Evolutionary conservation across 2,329 filamentous ascomycete species (phyloP).

Genomic region (Pestalotiopsis sp.): DNA sequence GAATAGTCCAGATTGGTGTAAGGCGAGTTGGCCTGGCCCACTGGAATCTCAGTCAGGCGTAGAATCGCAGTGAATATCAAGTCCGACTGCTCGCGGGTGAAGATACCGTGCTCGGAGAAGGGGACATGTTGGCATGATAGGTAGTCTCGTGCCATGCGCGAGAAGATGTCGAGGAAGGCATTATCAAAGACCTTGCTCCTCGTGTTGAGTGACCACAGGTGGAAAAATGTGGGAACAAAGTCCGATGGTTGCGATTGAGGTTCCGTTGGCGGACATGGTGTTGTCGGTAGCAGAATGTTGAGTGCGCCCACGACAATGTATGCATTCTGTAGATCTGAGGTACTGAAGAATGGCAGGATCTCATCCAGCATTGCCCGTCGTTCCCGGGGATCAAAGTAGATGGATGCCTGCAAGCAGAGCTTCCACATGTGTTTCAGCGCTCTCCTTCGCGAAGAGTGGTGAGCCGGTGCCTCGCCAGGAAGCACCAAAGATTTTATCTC

Average conservation of each 20-base stretch:
- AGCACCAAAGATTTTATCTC: conserved; percentile 90
- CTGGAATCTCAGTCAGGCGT: conserved; percentile 89
- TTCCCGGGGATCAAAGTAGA: conserved; percentile 90
- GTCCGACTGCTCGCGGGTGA: conserved; percentile 87
- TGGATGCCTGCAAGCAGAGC: conserved; percentile 84
- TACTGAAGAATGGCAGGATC: conserved; percentile 85
- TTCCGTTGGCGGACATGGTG: conserved; percentile 71
- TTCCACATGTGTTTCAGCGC: conserved; percentile 74
- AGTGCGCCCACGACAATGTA: conserved; percentile 90
- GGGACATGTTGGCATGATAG: conserved; percentile 73
- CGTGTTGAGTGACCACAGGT: conserved; percentile 92
- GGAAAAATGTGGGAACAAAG: conserved; percentile 92
- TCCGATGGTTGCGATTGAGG: conserved; percentile 81
- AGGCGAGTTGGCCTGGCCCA: conserved; percentile 91
- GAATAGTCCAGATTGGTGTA: conserved; percentile 85
- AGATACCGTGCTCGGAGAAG: conserved; percentile 87
- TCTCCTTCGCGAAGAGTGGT: conserved; percentile 57
- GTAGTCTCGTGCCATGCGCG: conserved; percentile 82
- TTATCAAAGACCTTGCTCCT: conserved; percentile 86
- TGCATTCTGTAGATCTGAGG: conserved; percentile 87
- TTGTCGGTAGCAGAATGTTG: conserved; percentile 85
- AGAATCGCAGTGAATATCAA: conserved; percentile 91
- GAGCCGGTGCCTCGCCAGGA: conserved; percentile 75
- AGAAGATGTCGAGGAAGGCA: conserved; percentile 87
- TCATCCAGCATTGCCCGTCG: conserved; percentile 81